Evolutionary conservation across 2,329 filamentous ascomycete species (phyloP).

Genomic region (Diaporthe ilicicola): DNA sequence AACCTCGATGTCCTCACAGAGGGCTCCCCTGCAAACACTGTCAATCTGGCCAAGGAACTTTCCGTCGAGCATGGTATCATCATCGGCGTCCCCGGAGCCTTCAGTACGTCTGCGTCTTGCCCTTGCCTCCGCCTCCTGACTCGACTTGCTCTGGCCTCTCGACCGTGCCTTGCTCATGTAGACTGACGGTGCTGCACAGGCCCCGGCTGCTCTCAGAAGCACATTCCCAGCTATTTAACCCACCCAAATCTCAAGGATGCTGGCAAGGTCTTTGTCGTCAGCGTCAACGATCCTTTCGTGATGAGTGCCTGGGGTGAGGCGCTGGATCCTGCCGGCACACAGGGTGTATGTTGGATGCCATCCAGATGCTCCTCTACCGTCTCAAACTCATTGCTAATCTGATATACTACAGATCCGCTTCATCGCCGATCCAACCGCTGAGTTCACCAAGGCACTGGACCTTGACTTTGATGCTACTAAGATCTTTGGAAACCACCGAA

Average conservation of each 20-base stretch:
- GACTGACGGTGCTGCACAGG: slow-evolving; percentile 20
- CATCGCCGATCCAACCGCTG: slow-evolving; percentile 80
- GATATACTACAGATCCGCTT: slow-evolving; percentile 76
- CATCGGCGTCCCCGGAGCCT: slow-evolving; percentile 85
- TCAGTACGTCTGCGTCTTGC: slow-evolving; percentile 50
- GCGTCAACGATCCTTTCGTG: slow-evolving; percentile 91
- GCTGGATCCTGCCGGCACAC: slow-evolving; percentile 78
- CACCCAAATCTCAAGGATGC: slow-evolving; percentile 80
- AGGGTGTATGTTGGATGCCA: slow-evolving; percentile 69
- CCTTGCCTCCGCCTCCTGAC: no score
- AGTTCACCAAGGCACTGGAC: slow-evolving; percentile 85
- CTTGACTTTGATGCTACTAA: slow-evolving; percentile 81
- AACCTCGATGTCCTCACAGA: slow-evolving; percentile 81
- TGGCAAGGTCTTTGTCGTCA: slow-evolving; percentile 87
- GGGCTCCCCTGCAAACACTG: slow-evolving; percentile 88
- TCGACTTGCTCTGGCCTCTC: not conserved
- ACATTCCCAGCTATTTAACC: slow-evolving; percentile 88
- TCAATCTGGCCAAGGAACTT: slow-evolving; percentile 85
- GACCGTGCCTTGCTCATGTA: not conserved
- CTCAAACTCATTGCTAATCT: not conserved
- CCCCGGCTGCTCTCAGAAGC: slow-evolving; percentile 65
- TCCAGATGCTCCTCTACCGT: not conserved
- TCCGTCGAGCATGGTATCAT: slow-evolving; percentile 77
- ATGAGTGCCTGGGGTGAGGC: slow-evolving; percentile 89
- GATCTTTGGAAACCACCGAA: slow-evolving; percentile 83